phyloP scores from a whole-genome alignment of 1,284 basidiomycete genomes.

The Trametes polyzona region DNA sequence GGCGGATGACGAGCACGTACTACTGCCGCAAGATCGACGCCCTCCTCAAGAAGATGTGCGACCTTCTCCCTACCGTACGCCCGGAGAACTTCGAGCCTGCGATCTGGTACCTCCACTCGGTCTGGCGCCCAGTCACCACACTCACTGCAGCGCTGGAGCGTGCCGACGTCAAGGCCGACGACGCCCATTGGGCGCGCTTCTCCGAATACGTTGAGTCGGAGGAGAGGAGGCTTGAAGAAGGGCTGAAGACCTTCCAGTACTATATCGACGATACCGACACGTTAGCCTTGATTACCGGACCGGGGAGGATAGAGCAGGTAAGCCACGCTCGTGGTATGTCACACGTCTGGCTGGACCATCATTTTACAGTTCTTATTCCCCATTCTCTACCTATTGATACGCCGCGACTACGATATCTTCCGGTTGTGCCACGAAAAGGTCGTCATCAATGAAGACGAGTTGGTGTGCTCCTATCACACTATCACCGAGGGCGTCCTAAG shows the following conservation, averaged over 20 bases:
- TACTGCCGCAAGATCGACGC: slow-evolving; percentile 28
- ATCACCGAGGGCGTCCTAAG: neutral
- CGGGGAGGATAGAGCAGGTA: slow-evolving; percentile 34
- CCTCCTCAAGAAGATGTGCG: slow-evolving; percentile 28
- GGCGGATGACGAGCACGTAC: slow-evolving; percentile 22
- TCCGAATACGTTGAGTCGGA: slow-evolving; percentile 27
- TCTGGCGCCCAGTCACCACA: slow-evolving; percentile 13
- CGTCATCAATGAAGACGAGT: slow-evolving; percentile 2
- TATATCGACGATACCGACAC: slow-evolving; percentile 33
- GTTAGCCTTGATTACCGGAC: slow-evolving; percentile 27
- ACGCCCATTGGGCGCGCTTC: slow-evolving; percentile 22
- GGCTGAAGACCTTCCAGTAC: slow-evolving; percentile 28
- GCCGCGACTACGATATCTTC: slow-evolving; percentile 6
- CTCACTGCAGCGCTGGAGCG: slow-evolving; percentile 15
- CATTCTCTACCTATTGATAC: slow-evolving; percentile 16
- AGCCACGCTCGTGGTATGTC: slow-evolving; percentile 24
- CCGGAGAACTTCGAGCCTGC: slow-evolving; percentile 23
- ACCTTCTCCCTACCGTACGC: slow-evolving; percentile 17
- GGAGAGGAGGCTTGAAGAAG: slow-evolving; percentile 29
- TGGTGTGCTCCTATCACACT: slow-evolving; percentile 16
- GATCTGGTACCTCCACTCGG: slow-evolving; percentile 18
- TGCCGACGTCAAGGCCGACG: neutral
- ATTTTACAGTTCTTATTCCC: slow-evolving; percentile 35
- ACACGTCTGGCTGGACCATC: neutral
- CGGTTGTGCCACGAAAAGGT: neutral